Evolutionary conservation across 208 protist genomes (phyloP).

Genomic region (Phytomonas francai): DNA sequence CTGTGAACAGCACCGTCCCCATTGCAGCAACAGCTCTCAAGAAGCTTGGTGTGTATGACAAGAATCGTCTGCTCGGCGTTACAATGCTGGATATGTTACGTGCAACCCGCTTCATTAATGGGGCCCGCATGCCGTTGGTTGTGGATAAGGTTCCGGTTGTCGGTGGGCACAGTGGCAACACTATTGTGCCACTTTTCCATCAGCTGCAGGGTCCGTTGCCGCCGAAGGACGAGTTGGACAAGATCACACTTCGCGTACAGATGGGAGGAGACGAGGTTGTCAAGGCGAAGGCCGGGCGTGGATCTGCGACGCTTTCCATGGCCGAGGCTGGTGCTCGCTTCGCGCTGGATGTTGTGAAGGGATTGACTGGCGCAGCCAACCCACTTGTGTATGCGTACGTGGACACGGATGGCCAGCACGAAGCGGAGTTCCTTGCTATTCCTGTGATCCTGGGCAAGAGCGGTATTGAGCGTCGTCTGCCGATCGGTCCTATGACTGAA

Average conservation of each 20-base stretch:
- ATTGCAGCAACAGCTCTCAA: constrained; percentile 91
- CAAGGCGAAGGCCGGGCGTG: constrained; percentile 92
- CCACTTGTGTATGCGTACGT: constrained; percentile 76
- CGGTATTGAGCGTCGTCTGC: constrained; percentile 71
- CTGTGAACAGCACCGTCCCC: constrained; percentile 95
- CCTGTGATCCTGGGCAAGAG: constrained; percentile 66
- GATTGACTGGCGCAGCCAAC: constrained; percentile 45
- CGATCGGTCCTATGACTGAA: constrained; percentile 49
- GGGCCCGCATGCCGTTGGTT: constrained; percentile 38
- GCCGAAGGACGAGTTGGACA: constrained; percentile 36
- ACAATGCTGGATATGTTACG: constrained; percentile 91
- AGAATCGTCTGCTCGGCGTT: constrained; percentile 85
- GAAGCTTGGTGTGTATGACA: constrained; percentile 87
- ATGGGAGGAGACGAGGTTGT: constrained; percentile 94
- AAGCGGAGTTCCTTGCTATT: constrained; percentile 62
- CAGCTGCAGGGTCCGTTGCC: constrained; percentile 39
- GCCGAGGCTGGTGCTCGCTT: constrained; percentile 86
- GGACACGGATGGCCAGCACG: constrained; percentile 68
- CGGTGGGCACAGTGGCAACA: constrained; percentile 93
- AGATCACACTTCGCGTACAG: constrained; percentile 88
- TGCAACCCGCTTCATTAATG: constrained; percentile 89
- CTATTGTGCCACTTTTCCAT: constrained; percentile 88
- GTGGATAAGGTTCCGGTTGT: constrained; percentile 80
- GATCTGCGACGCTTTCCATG: constrained; percentile 96
- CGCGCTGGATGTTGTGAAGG: constrained; percentile 59